Percentiles rank a stretch among this genome's conserved stretches.
phyloP scores from a whole-genome alignment of 331 rosid genomes.

The Quercus phellos region DNA sequence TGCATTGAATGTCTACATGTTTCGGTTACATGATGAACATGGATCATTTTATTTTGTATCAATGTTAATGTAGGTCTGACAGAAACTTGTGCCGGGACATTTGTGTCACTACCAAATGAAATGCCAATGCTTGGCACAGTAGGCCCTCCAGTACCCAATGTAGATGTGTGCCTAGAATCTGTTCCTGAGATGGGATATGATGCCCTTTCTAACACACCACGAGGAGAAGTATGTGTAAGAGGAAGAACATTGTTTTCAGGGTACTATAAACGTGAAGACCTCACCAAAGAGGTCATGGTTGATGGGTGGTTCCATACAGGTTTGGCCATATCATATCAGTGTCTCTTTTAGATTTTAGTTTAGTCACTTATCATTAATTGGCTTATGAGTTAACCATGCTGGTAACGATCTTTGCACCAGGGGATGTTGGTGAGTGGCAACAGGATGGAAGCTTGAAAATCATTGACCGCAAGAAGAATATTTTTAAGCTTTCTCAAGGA shows the following conservation, averaged over 20 bases:
- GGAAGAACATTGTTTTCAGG: conserved; percentile 87
- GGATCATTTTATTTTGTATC: conserved; percentile 17
- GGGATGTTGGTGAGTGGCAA: conserved; percentile 99
- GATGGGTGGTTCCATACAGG: conserved; percentile 99
- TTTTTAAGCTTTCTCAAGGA: conserved; percentile 98
- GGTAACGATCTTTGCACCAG: conserved; percentile 37
- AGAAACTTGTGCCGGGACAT: conserved; percentile 95
- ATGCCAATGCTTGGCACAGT: conserved; percentile 85
- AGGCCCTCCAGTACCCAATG: conserved; percentile 98
- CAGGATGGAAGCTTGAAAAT: conserved; percentile 90
- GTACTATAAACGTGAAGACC: conserved; percentile 85
- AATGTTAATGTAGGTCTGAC: conserved; percentile 68
- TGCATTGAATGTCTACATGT: neutral
- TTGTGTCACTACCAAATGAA: conserved; percentile 88
- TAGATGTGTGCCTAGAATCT: conserved; percentile 88
- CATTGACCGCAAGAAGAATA: conserved; percentile 95
- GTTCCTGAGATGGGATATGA: conserved; percentile 97
- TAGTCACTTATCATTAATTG: conserved; percentile 2
- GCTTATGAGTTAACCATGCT: conserved; percentile 12
- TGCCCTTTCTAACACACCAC: conserved; percentile 70
- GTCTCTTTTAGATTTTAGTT: conserved; percentile 18
- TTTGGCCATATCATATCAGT: conserved; percentile 17
- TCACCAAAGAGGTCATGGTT: conserved; percentile 75
- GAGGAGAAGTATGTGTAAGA: conserved; percentile 84
- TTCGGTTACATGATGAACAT: conserved; percentile 7